Conservation (phyloP, 1,139 yeast species). For the Hansenula sp. region DNA sequence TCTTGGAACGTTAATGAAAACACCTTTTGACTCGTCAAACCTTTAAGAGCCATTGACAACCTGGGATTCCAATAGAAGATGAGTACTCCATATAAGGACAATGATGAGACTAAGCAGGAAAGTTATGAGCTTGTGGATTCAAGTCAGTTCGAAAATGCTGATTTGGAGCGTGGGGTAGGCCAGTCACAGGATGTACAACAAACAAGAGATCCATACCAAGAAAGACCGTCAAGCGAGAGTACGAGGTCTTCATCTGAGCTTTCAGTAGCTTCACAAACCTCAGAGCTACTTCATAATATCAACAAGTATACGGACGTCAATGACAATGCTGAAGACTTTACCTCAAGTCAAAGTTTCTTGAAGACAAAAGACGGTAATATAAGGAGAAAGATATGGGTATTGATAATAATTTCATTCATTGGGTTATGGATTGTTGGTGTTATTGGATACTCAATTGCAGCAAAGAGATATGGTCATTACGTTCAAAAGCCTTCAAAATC, state of each 20-base stretch:
- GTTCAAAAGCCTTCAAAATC: neutral
- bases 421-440: constrained; percentile 1
- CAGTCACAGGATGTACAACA: neutral
- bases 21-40: neutral
- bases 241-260: constrained; percentile 3
- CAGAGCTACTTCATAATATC: neutral
- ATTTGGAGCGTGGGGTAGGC: constrained; percentile 2
- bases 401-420: neutral
- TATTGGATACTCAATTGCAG: constrained; percentile 1
- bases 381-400: neutral
- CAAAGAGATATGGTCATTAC: neutral
- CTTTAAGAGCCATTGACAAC: no score
- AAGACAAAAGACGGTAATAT: neutral
- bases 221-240: constrained; percentile 3
- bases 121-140: constrained; percentile 3
- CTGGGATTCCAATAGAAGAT: neutral
- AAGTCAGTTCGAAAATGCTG: neutral
- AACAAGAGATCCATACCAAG: neutral
- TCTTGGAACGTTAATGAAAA: neutral
- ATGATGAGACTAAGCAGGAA: neutral
- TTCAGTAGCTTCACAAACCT: neutral
- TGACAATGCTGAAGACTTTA: constrained; percentile 1
- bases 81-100: neutral
- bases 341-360: neutral
- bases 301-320: neutral